A percentile compares a stretch with the other conserved stretches of the same genome.
These are phyloP conservation scores for Hypoxylon trugodes DNA, from an alignment of 495 filamentous ascomycete genomes.

Conservation along the genomic window DNA sequence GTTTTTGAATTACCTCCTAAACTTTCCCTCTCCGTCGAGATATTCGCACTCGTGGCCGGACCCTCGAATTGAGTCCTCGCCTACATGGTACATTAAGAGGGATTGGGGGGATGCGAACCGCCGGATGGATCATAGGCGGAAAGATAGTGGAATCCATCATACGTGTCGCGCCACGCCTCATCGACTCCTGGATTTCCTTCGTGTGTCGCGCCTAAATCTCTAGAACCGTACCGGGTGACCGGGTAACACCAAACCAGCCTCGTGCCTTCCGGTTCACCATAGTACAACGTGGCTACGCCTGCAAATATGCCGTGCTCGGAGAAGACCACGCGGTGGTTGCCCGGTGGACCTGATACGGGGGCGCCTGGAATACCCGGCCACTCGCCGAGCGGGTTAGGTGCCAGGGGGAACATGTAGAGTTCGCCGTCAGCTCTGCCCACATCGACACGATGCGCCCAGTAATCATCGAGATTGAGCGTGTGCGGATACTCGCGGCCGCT, in stretches of 20 bases:
- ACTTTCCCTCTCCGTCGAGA: not conserved
- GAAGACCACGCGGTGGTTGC: conserved; percentile 17
- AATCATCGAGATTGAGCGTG: not conserved
- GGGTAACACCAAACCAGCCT: conserved; percentile 21
- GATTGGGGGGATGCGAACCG: conserved; percentile 1
- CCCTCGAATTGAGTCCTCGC: not conserved
- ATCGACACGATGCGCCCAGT: conserved; percentile 6
- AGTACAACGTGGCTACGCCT: conserved; percentile 8
- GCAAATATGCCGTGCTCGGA: conserved; percentile 15
- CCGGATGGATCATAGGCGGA: not conserved
- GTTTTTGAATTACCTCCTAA: too few species aligned
- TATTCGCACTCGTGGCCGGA: not conserved
- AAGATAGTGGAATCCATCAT: conserved; percentile 5
- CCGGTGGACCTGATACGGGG: conserved; percentile 1
- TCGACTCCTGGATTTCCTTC: conserved; percentile 13
- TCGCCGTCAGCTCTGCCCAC: conserved; percentile 4
- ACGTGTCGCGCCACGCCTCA: conserved; percentile 11
- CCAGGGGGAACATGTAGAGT: conserved; percentile 1
- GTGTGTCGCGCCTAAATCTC: conserved; percentile 12
- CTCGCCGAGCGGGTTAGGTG: not conserved
- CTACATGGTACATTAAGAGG: too few species aligned
- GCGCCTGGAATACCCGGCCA: conserved; percentile 1
- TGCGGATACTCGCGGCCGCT: conserved; percentile 9
- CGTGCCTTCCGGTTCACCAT: not conserved
- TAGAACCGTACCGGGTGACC: not conserved